These are phyloP conservation scores for Solanum stenotomum DNA, from an alignment of 257 asterid species.

Conservation along the genomic window DNA sequence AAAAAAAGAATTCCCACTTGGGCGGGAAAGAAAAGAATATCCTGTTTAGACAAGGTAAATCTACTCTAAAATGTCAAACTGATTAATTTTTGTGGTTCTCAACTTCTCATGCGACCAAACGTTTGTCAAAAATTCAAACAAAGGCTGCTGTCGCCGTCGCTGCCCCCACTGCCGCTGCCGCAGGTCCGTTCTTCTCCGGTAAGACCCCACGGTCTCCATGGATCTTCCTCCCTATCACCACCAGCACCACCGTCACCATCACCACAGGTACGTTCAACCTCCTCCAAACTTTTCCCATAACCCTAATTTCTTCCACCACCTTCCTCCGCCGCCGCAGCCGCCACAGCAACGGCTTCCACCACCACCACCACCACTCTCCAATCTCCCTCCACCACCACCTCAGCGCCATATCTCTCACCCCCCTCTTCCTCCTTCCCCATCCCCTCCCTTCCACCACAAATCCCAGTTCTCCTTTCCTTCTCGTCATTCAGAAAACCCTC, in stretches of 20 bases:
- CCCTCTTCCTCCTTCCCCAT: conserved; percentile 14
- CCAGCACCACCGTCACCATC: conserved; percentile 23
- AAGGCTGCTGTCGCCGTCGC: neutral
- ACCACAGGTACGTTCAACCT: conserved; percentile 37
- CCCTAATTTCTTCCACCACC: conserved; percentile 15
- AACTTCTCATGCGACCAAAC: neutral
- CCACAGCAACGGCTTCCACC: conserved; percentile 3
- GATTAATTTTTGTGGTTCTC: neutral
- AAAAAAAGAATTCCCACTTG: neutral
- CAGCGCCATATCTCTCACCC: neutral
- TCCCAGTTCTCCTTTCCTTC: conserved; percentile 21
- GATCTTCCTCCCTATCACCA: neutral
- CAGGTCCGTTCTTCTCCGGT: neutral
- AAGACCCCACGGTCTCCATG: neutral
- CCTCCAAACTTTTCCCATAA: conserved; percentile 10
- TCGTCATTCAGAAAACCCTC: conserved; percentile 17
- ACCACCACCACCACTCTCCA: conserved; percentile 19
- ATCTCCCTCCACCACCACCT: neutral
- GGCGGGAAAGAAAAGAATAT: neutral
- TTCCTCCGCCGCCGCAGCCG: conserved; percentile 20
- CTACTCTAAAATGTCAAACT: neutral
- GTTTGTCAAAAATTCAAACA: neutral
- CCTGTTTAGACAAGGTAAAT: neutral
- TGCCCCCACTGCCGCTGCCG: neutral
- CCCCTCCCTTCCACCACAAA: conserved; percentile 8